phyloP scores from a whole-genome alignment of 228 moss, liverwort and hornwort genomes.

The Sphagnum fallax region DNA sequence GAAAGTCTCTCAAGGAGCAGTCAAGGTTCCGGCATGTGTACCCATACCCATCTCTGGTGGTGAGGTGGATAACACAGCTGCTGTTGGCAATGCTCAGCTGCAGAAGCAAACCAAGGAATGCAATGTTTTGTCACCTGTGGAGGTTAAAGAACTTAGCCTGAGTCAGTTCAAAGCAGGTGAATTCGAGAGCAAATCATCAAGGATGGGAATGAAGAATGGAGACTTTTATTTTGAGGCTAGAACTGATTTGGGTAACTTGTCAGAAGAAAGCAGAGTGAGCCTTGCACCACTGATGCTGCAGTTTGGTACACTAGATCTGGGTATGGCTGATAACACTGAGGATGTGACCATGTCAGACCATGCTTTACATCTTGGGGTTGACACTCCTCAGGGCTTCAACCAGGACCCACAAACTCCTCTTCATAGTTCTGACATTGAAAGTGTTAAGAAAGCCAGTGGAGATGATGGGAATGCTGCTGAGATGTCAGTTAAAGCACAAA shows the following conservation, averaged over 20 bases:
- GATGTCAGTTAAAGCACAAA: constrained; percentile 10
- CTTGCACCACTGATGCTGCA: constrained; percentile 21
- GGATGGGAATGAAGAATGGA: too few relatives aligned
- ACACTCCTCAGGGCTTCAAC: constrained; percentile 4
- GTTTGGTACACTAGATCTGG: constrained; percentile 65
- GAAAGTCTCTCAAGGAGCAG: constrained; percentile 10
- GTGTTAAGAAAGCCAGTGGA: constrained; percentile 4
- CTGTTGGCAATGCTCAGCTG: constrained; percentile 15
- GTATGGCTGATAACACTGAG: constrained; percentile 24
- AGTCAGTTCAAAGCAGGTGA: constrained; percentile 14
- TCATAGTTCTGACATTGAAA: constrained; percentile 6
- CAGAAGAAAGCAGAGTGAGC: constrained; percentile 13
- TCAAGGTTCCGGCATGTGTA: neutral
- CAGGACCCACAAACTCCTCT: constrained; percentile 7
- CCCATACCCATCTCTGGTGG: neutral
- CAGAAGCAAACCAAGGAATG: constrained; percentile 12
- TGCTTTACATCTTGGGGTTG: constrained; percentile 8
- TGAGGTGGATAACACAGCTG: constrained; percentile 11
- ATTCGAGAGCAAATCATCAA: neutral
- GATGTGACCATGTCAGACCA: constrained; percentile 12
- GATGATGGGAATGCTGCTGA: constrained; percentile 7
- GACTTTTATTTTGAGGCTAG: neutral
- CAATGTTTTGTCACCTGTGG: constrained; percentile 39
- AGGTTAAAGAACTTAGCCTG: constrained; percentile 20
- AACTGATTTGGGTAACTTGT: constrained; percentile 6